Percentiles rank a stretch among this genome's conserved stretches.
Conservation (phyloP, 2,329 filamentous ascomycete genomes). For the Colletotrichum karsti region DNA sequence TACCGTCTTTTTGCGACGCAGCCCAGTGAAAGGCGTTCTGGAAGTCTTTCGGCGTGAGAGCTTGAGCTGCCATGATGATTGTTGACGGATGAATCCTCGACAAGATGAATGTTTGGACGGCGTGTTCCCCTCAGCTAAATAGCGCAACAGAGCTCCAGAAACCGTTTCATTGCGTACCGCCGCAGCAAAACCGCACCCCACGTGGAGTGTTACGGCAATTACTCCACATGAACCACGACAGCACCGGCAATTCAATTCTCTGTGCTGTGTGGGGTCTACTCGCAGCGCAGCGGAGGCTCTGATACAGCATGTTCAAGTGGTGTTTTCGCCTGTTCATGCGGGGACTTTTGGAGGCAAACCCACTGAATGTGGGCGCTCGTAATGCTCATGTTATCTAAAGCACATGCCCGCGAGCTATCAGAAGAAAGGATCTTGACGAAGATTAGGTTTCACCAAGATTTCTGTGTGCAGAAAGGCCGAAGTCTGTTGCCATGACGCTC, state of each 20-base stretch:
- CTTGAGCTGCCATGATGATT: constrained; percentile 3
- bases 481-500: background rate
- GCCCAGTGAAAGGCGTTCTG: constrained; percentile 66
- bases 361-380: background rate
- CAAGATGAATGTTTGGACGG: background rate
- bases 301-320: background rate
- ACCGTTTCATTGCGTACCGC: background rate
- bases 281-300: background rate
- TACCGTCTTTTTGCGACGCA: constrained; percentile 65
- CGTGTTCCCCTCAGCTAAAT: background rate
- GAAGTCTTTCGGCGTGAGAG: constrained; percentile 43
- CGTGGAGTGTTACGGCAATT: constrained; percentile 1
- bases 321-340: background rate
- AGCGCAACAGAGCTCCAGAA: background rate
- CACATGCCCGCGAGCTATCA: background rate
- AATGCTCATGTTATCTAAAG: background rate
- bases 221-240: background rate
- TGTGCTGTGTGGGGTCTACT: background rate
- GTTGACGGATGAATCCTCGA: background rate
- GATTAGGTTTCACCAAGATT: background rate
- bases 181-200: constrained; percentile 12
- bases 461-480: background rate
- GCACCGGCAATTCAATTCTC: background rate
- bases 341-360: background rate
- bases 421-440: too few relatives aligned